Base-by-base conservation (phyloP, 2,329 filamentous ascomycete genomes). In the Corynespora cassiicola region DNA sequence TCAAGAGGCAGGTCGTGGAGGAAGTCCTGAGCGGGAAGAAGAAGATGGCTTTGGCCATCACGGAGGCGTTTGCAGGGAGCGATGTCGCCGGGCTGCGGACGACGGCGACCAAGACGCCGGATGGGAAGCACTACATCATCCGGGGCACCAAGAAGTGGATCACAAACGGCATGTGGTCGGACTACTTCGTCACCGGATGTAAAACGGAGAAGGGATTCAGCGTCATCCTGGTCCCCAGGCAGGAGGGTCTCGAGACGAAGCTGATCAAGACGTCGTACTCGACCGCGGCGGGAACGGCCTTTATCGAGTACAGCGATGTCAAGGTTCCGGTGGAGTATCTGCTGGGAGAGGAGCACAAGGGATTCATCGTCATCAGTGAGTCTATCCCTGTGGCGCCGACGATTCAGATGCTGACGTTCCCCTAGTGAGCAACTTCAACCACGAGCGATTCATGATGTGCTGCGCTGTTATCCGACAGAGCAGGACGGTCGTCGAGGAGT, bases 1-100 rank as follows among this genome's bases (percentile, higher is more conserved):
- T 88, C 55, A 85, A 84, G 70, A 78, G 84, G 53, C 77, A 76
- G 36, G 77, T 95, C 30, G 80, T 84, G 21, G 76, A 83, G 22
- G 87, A 94, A 56, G 85, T 89, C 29, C 79, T 95, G 51, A 81
- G 79, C 29, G 89, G 89, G 44, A 82, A 84, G 77, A 94, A 94
- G 81, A 91, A 91, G 77, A 89, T 94, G 63, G 92, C 86, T 61
- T 75, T 95, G 3, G 89, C 89, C 36, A 90, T 95, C 60, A 94
- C 89, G 1, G 90, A 95, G 70, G 89, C 90, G 0, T 94, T 95
- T 69, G 89, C 89, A 11, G 89, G 89, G 10, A 86, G 81, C 23
- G 90, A 95, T 65, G 89, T 95, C 4, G 87, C 89, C 10, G 84
- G 87, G 11, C 75, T 95, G 23, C 78, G 86, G 46, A 94, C 89